Evolutionary conservation across 2,329 filamentous ascomycete species (phyloP).

Genomic region (Penicillium glabrum): DNA sequence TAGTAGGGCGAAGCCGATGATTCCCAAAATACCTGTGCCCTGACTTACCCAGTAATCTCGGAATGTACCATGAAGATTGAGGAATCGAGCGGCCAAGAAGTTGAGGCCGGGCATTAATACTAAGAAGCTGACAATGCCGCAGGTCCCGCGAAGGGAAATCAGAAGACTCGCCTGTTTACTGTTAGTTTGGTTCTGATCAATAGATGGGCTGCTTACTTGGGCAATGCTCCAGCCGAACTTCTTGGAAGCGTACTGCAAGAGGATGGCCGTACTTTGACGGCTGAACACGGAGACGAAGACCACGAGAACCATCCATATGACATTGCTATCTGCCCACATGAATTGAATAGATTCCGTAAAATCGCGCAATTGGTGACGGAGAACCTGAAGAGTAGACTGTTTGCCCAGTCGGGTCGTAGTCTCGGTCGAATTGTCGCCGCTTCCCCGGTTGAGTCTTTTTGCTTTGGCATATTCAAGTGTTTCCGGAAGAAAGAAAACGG

Average conservation of each 20-base stretch:
- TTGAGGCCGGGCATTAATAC: constrained; percentile 23
- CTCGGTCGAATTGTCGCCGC: neutral
- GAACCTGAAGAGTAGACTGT: constrained; percentile 3
- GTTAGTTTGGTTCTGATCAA: constrained; percentile 6
- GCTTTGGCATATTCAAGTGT: constrained; percentile 19
- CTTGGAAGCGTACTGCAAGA: constrained; percentile 32
- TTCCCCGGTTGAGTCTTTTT: neutral
- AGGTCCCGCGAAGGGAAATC: constrained; percentile 26
- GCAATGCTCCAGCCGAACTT: constrained; percentile 31
- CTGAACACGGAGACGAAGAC: constrained; percentile 25
- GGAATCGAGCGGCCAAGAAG: constrained; percentile 12
- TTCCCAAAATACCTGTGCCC: constrained; percentile 15
- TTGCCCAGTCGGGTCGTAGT: constrained; percentile 4
- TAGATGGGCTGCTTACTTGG: constrained; percentile 15
- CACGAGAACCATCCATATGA: constrained; percentile 21
- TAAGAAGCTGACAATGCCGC: constrained; percentile 21
- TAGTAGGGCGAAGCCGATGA: constrained; percentile 22
- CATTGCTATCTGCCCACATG: constrained; percentile 23
- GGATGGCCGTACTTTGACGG: constrained; percentile 20
- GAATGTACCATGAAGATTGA: constrained; percentile 18
- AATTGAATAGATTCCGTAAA: constrained; percentile 23
- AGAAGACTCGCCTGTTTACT: constrained; percentile 26
- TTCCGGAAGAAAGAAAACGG: constrained; percentile 21
- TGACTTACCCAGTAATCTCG: constrained; percentile 26
- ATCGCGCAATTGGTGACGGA: constrained; percentile 14